phyloP scores from a whole-genome alignment of 495 filamentous ascomycete genomes.

The Aspergillus olivimuriae region DNA sequence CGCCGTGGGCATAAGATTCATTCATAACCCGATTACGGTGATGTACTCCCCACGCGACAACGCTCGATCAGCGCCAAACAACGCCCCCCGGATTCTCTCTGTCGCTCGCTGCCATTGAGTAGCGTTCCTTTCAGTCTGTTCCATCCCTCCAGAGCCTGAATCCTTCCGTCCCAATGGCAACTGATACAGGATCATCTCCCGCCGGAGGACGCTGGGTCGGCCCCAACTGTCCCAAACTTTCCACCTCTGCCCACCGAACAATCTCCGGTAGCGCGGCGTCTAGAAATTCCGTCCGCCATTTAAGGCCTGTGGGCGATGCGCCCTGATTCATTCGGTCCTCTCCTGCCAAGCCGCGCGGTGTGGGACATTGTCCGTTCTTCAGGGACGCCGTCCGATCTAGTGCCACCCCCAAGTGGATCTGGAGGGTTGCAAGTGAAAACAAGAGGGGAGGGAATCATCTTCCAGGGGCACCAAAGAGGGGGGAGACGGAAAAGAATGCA shows the following conservation, averaged over 20 bases:
- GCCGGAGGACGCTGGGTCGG: too few relatives aligned
- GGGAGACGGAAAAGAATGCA: background rate
- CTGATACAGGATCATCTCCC: too few relatives aligned
- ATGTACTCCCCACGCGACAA: too few relatives aligned
- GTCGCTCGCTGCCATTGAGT: too few relatives aligned
- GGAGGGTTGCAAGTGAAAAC: constrained; percentile 2
- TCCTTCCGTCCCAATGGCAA: too few relatives aligned
- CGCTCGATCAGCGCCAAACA: too few relatives aligned
- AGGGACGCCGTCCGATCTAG: constrained; percentile 15
- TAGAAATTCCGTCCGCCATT: constrained; percentile 18
- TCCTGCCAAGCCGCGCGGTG: constrained; percentile 20
- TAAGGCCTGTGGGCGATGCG: background rate
- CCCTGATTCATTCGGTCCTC: constrained; percentile 11
- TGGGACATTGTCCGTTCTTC: constrained; percentile 14
- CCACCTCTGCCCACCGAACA: constrained; percentile 5
- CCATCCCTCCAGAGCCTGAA: too few relatives aligned
- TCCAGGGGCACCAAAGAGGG: too few relatives aligned
- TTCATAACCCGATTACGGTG: too few relatives aligned
- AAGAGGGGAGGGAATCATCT: constrained; percentile 3
- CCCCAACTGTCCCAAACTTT: constrained; percentile 1
- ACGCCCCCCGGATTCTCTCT: too few relatives aligned
- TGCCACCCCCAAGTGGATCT: constrained; percentile 8
- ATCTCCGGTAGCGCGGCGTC: constrained; percentile 18
- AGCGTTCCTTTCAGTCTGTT: too few relatives aligned
- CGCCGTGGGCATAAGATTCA: too few relatives aligned